A percentile compares a stretch with the other conserved stretches of the same genome.
Evolutionary conservation across 805 yeast genomes (phyloP).

Genomic region (Metschnikowia cubensis): DNA sequence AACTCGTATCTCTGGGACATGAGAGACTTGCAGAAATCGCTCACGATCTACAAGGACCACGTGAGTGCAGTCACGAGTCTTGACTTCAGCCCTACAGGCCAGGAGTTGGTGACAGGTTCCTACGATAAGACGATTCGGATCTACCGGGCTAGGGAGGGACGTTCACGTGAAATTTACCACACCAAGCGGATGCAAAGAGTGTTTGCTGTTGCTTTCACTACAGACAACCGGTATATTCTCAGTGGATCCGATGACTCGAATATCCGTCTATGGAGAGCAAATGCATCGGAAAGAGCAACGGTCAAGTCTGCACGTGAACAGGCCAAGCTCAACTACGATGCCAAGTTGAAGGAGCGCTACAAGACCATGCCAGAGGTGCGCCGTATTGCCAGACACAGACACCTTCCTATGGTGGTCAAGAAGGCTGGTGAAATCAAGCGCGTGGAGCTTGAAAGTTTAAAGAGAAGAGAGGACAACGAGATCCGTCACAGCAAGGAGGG

Average conservation of each 20-base stretch:
- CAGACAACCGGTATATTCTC: slow-evolving; percentile 83
- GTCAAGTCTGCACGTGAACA: slow-evolving; percentile 79
- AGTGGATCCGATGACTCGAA: slow-evolving; percentile 97
- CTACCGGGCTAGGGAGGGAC: slow-evolving; percentile 73
- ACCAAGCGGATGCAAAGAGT: slow-evolving; percentile 98
- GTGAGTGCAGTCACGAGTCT: slow-evolving; percentile 93
- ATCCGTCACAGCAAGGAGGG: slow-evolving; percentile 72
- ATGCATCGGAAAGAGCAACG: slow-evolving; percentile 78
- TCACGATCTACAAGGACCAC: slow-evolving; percentile 89
- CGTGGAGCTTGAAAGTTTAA: slow-evolving; percentile 65
- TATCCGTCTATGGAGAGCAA: slow-evolving; percentile 87
- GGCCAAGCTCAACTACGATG: slow-evolving; percentile 83
- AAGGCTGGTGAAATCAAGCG: slow-evolving; percentile 85
- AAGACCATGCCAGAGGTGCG: slow-evolving; percentile 95
- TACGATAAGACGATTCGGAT: slow-evolving; percentile 91
- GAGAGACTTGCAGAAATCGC: slow-evolving; percentile 80
- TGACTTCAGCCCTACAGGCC: slow-evolving; percentile 96
- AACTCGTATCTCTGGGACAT: slow-evolving; percentile 93
- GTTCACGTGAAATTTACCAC: slow-evolving; percentile 91
- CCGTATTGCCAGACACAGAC: slow-evolving; percentile 88
- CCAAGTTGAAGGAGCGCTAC: slow-evolving; percentile 85
- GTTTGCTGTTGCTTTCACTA: slow-evolving; percentile 75
- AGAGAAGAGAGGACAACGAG: slow-evolving; percentile 78
- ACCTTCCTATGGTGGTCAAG: slow-evolving; percentile 81
- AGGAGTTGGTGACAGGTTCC: slow-evolving; percentile 91